Evolutionary conservation across 257 asterid species (phyloP).

Genomic region (Plantago ovata): DNA sequence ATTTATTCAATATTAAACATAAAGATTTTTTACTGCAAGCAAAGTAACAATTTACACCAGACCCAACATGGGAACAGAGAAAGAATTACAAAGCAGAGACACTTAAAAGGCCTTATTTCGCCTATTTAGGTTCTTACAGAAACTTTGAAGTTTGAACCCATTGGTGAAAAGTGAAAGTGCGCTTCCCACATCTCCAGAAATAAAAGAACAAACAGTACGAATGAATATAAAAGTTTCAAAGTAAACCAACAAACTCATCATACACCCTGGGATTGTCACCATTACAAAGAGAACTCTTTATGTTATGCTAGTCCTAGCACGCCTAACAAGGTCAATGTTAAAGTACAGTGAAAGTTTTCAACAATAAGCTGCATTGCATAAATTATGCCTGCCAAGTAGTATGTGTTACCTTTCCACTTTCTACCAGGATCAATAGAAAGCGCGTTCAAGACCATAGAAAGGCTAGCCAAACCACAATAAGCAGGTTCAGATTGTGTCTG

Average conservation of each 20-base stretch:
- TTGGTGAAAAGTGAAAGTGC: neutral
- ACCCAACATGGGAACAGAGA: constrained; percentile 4
- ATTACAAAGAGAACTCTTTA: constrained; percentile 8
- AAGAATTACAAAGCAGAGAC: neutral
- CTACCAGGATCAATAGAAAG: constrained; percentile 96
- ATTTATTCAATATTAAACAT: constrained; percentile 22
- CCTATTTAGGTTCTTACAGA: neutral
- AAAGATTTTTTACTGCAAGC: neutral
- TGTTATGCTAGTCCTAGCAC: neutral
- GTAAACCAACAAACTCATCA: neutral
- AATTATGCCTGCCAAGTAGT: neutral
- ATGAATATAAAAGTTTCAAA: neutral
- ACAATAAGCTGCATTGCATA: constrained; percentile 1
- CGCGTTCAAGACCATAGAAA: constrained; percentile 95
- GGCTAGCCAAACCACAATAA: constrained; percentile 97
- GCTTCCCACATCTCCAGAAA: constrained; percentile 1
- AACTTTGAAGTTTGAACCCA: too few relatives aligned
- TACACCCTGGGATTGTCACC: neutral
- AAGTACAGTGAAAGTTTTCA: neutral
- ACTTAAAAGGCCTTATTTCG: neutral
- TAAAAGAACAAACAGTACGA: neutral
- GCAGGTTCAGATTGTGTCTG: constrained; percentile 99
- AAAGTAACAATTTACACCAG: neutral
- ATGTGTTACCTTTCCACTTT: constrained; percentile 86
- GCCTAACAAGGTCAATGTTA: constrained; percentile 7